Evolutionary conservation across 2,329 filamentous ascomycete genomes (phyloP), one percentile per base, ranked within the genome.

Genomic region (Ustilaginoidea virens): DNA sequence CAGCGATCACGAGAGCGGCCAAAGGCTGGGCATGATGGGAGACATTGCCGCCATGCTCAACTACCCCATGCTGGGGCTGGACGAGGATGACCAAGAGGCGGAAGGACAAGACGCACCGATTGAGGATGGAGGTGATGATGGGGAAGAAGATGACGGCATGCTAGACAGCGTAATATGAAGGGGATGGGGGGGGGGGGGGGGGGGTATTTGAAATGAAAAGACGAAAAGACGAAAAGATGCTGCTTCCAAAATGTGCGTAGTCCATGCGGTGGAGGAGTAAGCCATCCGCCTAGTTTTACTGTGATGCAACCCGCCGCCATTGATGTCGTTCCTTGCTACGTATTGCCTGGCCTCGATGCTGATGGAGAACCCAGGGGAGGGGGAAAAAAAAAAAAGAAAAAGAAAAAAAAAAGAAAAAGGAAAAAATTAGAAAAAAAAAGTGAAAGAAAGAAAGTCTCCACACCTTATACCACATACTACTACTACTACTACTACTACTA

Each of bases 1-100:
- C 51, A 86, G 80, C 43, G 79, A 92, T 45, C 87, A 96, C 51
- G 87, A 94, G 58, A 94, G 86, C 49, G 90, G 90, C 1, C 78
- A 79, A 56, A 64, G 85, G 34, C 55, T 98, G 10, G 81, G 86
- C 39, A 79, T 75, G 9, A 51, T 96, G 35, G 86, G 90, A 1
- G 80, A 85, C 12, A 78, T 98, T 36, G 90, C 87, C 11, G 85
- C 85, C 2, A 78, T 94, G 17, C 58, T 94, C 37, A 94, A 87
- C 9, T 98, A 86, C 49, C 86, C 90, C 0, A 66, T 96, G 21
- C 58, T 70, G 12, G 85, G 92, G 39, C 60, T 92, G 25, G 81
- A 92, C 37, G 76, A 86, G 19, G 74, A 78, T 2, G 73, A 60
- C 3, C 59, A 58, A 6, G 59, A 60, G 5, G 58, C 57, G 3